Conservation (phyloP, 129 eudicot genomes). For the Flaveria sonorensis region DNA sequence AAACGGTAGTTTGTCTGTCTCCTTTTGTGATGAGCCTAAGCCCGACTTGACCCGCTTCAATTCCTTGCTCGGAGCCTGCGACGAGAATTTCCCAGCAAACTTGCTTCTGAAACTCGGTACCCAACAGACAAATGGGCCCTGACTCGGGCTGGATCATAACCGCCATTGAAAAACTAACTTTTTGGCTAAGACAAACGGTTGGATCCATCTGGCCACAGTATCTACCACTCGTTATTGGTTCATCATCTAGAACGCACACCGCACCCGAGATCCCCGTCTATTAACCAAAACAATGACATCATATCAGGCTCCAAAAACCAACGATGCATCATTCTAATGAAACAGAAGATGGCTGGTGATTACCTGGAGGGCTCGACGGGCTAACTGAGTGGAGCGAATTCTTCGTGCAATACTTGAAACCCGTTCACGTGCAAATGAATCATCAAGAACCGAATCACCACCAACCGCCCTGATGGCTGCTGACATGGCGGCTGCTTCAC, state of each 20-base stretch:
- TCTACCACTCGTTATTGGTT: slow-evolving; percentile 88
- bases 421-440: slow-evolving; percentile 94
- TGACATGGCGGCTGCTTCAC: slow-evolving; percentile 99
- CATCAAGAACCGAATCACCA: slow-evolving; percentile 97
- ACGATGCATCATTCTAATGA: background rate
- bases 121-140: slow-evolving; percentile 92
- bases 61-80: slow-evolving; percentile 99
- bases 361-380: slow-evolving; percentile 91
- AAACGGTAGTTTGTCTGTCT: slow-evolving; percentile 78
- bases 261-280: slow-evolving; percentile 95
- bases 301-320: background rate
- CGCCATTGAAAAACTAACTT: slow-evolving; percentile 75
- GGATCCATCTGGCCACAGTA: slow-evolving; percentile 88
- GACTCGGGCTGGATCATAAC: slow-evolving; percentile 98
- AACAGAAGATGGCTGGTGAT: background rate
- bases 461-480: slow-evolving; percentile 99
- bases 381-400: slow-evolving; percentile 81
- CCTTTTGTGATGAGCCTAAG: slow-evolving; percentile 87
- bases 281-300: slow-evolving; percentile 18
- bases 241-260: slow-evolving; percentile 94
- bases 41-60: slow-evolving; percentile 98
- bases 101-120: slow-evolving; percentile 84
- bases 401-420: slow-evolving; percentile 91
- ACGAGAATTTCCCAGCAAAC: slow-evolving; percentile 95
- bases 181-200: slow-evolving; percentile 68